Percentiles rank a stretch among this genome's conserved stretches.
Evolutionary conservation across 768 basidiomycete genomes (phyloP).

Genomic region (Lentinula sp.): DNA sequence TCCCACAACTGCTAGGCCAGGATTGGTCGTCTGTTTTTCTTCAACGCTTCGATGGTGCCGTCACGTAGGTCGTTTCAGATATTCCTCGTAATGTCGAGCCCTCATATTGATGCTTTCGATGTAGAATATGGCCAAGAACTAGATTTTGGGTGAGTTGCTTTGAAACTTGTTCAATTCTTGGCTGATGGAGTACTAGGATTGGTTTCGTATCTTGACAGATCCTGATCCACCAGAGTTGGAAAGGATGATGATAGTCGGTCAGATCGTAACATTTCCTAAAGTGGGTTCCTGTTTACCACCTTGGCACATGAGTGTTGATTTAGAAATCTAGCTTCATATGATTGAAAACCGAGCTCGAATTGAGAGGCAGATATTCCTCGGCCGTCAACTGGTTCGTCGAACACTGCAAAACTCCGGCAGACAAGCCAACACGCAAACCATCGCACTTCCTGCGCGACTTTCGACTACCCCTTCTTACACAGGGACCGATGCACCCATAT

Average conservation of each 20-base stretch:
- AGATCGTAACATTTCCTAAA: constrained; percentile 96
- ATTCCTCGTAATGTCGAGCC: constrained; percentile 13
- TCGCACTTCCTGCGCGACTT: constrained; percentile 12
- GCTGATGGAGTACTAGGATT: constrained; percentile 47
- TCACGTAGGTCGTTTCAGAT: constrained; percentile 57
- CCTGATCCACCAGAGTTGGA: constrained; percentile 75
- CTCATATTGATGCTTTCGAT: constrained; percentile 18
- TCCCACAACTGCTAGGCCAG: constrained; percentile 87
- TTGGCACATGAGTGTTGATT: background rate
- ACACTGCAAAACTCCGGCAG: constrained; percentile 32
- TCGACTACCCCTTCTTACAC: constrained; percentile 28
- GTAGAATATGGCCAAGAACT: constrained; percentile 81
- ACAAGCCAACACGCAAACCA: constrained; percentile 14
- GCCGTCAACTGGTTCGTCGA: constrained; percentile 66
- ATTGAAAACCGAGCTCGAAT: constrained; percentile 84
- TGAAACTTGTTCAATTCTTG: background rate
- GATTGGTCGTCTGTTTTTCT: constrained; percentile 98
- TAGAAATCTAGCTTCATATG: constrained; percentile 69
- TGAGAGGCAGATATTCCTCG: constrained; percentile 78
- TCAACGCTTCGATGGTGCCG: constrained; percentile 85
- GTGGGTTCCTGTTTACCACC: constrained; percentile 31
- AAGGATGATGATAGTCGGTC: constrained; percentile 83
- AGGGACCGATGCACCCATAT: constrained; percentile 49
- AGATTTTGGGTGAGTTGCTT: constrained; percentile 52
- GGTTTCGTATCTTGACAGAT: constrained; percentile 79